These are phyloP conservation scores for Macadamia integrifolia DNA, from an alignment of 164 flowering plant genomes.

Conservation along the genomic window DNA sequence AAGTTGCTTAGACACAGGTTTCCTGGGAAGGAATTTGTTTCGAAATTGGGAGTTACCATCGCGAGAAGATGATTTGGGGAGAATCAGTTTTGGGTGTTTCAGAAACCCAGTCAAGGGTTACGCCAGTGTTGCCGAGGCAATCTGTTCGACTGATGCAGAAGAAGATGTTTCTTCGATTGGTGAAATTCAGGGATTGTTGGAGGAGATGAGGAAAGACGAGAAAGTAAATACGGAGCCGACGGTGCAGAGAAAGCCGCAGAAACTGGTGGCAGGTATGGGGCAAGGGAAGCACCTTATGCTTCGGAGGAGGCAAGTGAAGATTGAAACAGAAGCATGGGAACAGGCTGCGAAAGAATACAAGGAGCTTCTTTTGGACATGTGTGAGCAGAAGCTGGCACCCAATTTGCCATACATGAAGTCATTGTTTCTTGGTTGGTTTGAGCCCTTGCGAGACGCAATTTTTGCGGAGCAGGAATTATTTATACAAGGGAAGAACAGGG, in stretches of 20 bases:
- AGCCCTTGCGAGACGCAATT: slow-evolving; percentile 67
- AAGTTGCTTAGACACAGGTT: background rate
- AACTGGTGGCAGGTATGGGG: slow-evolving; percentile 27
- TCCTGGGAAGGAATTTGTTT: slow-evolving; percentile 5
- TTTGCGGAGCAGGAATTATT: slow-evolving; percentile 57
- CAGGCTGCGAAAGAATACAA: slow-evolving; percentile 74
- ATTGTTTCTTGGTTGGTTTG: slow-evolving; percentile 95
- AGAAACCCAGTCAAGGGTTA: slow-evolving; percentile 31
- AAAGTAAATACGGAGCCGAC: slow-evolving; percentile 1
- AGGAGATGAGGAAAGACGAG: slow-evolving; percentile 36
- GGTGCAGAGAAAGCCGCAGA: slow-evolving; percentile 11
- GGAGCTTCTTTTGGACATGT: slow-evolving; percentile 85
- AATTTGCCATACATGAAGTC: slow-evolving; percentile 94
- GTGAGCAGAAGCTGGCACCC: slow-evolving; percentile 82
- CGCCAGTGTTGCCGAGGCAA: slow-evolving; percentile 58
- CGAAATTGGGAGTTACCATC: slow-evolving; percentile 15
- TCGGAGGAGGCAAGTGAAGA: slow-evolving; percentile 64
- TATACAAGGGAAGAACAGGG: slow-evolving; percentile 38
- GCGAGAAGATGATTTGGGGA: slow-evolving; percentile 21
- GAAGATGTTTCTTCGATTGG: slow-evolving; percentile 44
- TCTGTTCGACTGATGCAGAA: slow-evolving; percentile 47
- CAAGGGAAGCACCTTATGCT: slow-evolving; percentile 35
- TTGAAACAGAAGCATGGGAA: slow-evolving; percentile 95
- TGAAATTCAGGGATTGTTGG: slow-evolving; percentile 40
- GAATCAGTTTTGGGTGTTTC: slow-evolving; percentile 18